Base-by-base conservation (phyloP, 805 yeast species). In the Saccharomyces paradoxus region DNA sequence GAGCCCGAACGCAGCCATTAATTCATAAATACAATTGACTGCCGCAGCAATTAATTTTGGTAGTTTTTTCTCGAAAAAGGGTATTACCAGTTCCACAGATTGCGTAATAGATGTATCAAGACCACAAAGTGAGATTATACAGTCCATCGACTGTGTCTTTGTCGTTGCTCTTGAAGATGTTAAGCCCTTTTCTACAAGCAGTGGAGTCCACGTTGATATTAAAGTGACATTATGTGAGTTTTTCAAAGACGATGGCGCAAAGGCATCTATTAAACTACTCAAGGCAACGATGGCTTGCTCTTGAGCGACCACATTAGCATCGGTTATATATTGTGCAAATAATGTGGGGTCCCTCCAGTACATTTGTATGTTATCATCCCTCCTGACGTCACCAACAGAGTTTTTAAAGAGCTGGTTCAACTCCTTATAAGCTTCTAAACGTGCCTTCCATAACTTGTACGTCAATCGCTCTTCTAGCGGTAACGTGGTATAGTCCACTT, bases 221-320 rank as follows among this genome's bases (percentile, higher is more conserved):
- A 17, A n/a, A 21, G 24, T 8, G 6, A 29, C 22, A 7, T 27
- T 28, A 29, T 46, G 31, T 30, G 14, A 49, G 27, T 29, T 17
- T 22, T n/a, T 22, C 46, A 47, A 48, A 26, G 48, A 51, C 22
- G 29, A 13, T 8, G 47, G n/a, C 51, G 51, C 21, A 51, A 47
- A 41, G 32, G 49, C 32, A 28, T 29, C 41, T 49, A 31, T 31
- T 30, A 81, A 79, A 4, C 81, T 75, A 13, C 71, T 70, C 5
- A 89, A 67, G 7, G 87, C 77, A 2, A 72, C 67, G 22, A 89
- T 73, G 4, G 89, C 98, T 1, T 85, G 74, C 64, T 94, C 98
- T 59, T 90, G 96, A 0, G 98, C 96, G 17, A 86, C 94, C 21
- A 90, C 97, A 66, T 94, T 94, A 31, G 85, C 68, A 66, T 94